These are phyloP conservation scores for Boletus huronensis DNA, from an alignment of 768 basidiomycete species.

Conservation along the genomic window DNA sequence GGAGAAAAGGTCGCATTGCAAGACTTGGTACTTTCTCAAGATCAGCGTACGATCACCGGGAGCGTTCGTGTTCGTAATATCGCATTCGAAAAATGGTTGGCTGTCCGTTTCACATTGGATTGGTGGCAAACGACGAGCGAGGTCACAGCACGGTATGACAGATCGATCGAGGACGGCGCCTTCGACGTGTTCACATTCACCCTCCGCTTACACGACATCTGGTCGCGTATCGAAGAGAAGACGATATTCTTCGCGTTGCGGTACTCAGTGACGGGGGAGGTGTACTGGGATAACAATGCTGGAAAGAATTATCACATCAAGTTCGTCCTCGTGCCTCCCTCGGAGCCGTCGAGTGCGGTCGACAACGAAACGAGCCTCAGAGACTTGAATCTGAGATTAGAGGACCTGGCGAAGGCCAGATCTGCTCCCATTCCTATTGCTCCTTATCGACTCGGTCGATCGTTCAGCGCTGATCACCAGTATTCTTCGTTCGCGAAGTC, in stretches of 20 bases:
- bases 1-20: conserved; percentile 53
- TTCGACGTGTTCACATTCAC: conserved; percentile 77
- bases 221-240: conserved; percentile 77
- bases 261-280: conserved; percentile 64
- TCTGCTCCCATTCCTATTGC: conserved; percentile 17
- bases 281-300: conserved; percentile 91
- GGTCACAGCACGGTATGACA: conserved; percentile 70
- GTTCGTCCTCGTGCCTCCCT: conserved; percentile 42
- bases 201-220: conserved; percentile 74
- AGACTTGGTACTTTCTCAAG: conserved; percentile 48
- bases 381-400: conserved; percentile 63
- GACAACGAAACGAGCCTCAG: conserved; percentile 46
- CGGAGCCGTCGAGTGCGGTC: conserved; percentile 28
- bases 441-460: conserved; percentile 14
- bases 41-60: conserved; percentile 61
- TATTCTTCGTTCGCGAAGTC: conserved; percentile 32
- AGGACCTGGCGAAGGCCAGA: conserved; percentile 50
- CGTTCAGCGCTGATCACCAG: conserved; percentile 30
- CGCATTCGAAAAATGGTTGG: conserved; percentile 83
- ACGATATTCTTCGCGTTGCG: conserved; percentile 76
- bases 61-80: conserved; percentile 78
- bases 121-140: conserved; percentile 96
- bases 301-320: conserved; percentile 75
- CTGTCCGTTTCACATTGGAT: conserved; percentile 90
- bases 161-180: conserved; percentile 33